Evolutionary conservation across 1,284 basidiomycete species (phyloP).

Genomic region (Rhodotorula sp.): DNA sequence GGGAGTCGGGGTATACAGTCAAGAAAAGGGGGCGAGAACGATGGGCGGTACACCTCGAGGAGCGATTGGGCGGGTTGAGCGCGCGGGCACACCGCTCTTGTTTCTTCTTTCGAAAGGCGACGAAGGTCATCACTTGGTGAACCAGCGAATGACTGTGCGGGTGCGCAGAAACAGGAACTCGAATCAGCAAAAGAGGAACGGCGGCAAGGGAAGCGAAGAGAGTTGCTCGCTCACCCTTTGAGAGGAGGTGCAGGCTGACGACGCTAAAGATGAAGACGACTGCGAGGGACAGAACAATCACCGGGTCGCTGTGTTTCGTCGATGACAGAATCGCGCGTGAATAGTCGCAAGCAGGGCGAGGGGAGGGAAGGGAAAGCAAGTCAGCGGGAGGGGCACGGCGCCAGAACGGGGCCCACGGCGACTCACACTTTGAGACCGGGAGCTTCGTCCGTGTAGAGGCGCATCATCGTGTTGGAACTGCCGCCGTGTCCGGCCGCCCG

Average conservation of each 20-base stretch:
- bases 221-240: slow-evolving; percentile 56
- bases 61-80: no score
- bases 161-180: not conserved
- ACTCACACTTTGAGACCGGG: slow-evolving; percentile 93
- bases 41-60: no score
- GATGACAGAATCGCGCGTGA: not conserved
- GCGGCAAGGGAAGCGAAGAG: not conserved
- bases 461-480: slow-evolving; percentile 95
- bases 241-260: slow-evolving; percentile 97
- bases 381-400: not conserved
- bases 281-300: slow-evolving; percentile 94
- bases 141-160: slow-evolving; percentile 25
- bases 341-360: not conserved
- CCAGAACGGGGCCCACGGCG: no score
- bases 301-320: slow-evolving; percentile 71
- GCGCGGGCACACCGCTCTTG: no score
- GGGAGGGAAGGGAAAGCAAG: not conserved
- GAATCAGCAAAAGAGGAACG: not conserved
- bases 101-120: no score
- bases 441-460: slow-evolving; percentile 96
- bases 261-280: slow-evolving; percentile 98
- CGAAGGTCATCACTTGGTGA: slow-evolving; percentile 23
- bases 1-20: no score
- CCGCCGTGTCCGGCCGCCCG: slow-evolving; percentile 94
- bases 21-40: no score